Conservation (phyloP, 805 yeast species). For the Cyberlindnera maclurae region DNA sequence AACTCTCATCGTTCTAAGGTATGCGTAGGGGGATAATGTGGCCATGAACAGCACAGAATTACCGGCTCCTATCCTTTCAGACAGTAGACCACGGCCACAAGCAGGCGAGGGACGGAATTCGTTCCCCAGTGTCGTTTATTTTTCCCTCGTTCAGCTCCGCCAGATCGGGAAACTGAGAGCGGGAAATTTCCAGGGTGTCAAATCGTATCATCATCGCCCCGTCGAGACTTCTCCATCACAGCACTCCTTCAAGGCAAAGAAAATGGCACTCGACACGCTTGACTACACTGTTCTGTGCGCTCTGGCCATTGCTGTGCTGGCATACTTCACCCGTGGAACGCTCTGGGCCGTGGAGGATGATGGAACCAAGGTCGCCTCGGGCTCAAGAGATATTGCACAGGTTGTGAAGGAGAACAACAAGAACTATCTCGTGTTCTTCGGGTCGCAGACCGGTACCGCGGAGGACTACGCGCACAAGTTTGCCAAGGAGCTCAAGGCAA, state of each 20-base stretch:
- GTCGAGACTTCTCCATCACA: no score
- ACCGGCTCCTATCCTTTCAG: no score
- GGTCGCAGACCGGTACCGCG: constrained; percentile 98
- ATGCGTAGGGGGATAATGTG: no score
- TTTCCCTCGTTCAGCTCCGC: no score
- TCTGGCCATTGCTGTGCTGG: constrained; percentile 55
- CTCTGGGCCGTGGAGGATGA: constrained; percentile 37
- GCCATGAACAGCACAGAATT: no score
- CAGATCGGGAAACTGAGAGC: no score
- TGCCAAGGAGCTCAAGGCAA: constrained; percentile 78
- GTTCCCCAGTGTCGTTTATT: no score
- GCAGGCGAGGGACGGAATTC: no score
- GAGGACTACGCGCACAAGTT: constrained; percentile 92
- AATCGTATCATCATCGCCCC: background rate
- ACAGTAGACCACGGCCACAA: no score
- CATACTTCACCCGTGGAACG: constrained; percentile 60
- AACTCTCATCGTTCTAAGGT: no score
- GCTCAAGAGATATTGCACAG: constrained; percentile 51
- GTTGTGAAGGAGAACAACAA: constrained; percentile 56
- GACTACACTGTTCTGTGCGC: constrained; percentile 65
- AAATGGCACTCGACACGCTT: constrained; percentile 60
- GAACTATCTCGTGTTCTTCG: constrained; percentile 75
- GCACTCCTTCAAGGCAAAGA: background rate
- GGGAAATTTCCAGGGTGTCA: background rate
- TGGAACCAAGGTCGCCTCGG: constrained; percentile 28